Evolutionary conservation across 768 basidiomycete species (phyloP), one percentile per base, ranked within the genome.

Genomic region (Pholiota molesta): DNA sequence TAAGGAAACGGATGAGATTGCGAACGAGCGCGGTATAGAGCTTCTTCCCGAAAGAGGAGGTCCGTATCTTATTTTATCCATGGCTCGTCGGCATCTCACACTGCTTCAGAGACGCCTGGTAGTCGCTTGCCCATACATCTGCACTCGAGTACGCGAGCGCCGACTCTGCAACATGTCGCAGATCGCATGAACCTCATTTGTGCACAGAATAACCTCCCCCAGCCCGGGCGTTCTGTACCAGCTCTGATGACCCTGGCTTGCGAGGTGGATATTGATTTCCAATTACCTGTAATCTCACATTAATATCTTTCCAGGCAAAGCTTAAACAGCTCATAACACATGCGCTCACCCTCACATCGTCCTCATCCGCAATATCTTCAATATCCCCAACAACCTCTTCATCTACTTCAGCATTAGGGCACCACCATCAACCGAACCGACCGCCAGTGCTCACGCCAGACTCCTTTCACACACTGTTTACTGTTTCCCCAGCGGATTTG

Each of bases 311-410:
- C 4, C 63, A 92, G 91, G 90, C 90, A 17, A 91, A 92, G 71
- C 80, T 94, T 4, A 94, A 94, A 69, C 90, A 93, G 61, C 83
- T 94, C 28, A 89, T 94, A 65, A 91, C 88, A 1, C 90, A 90
- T 66, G 90, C 92, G 5, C 73, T 94, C 31, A 88, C 91, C 2
- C 77, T 93, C 10, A 92, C 91, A 2, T 86, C 90, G 0, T 82
- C 86, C 8, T 93, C 92, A 6, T 85, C 89, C 66, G 86, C 90
- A 29, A 88, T 92, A 66, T 83, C 87, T 7, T 93, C 92, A 52
- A 92, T 94, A 52, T 80, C 79, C 10, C 86, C 90, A 0, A 86
- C 89, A 49, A 80, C 79, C 14, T 79, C 85, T 1, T 66, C 39
- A 62, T 68, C 52, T 58, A 37, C 35, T 37, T 37, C 35, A 13